Base-by-base conservation (phyloP, 345 rosid genomes). In the Populus pruinosa region DNA sequence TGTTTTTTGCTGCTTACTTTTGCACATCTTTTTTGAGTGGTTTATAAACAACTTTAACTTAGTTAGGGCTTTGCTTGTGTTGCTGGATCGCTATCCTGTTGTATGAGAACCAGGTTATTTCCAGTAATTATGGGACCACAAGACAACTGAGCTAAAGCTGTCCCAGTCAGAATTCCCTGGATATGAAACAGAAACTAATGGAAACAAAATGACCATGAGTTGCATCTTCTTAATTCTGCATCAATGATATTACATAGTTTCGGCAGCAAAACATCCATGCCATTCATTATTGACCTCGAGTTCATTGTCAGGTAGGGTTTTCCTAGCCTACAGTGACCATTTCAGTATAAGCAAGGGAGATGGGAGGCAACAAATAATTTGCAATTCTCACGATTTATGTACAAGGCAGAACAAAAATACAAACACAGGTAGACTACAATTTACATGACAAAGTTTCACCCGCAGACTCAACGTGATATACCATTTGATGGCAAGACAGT, bases 381-480 rank as follows among this genome's bases (percentile, higher is more conserved):
- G 39, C 13, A 67, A 25, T 56, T 6, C 20, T 38, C 27, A 68
- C 38, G 69, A 20, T 16, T 27, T 59, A 65, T 71, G 16, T n/a
- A 55, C 69, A 73, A 27, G 63, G 67, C 71, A 67, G 25, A 21
- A 66, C 9, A n/a, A 23, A 18, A 44, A 25, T n/a, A 35, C 67
- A 17, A 63, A 49, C 10, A 81, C 12, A 68, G 23, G 5, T 53
- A 49, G 33, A 35, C n/a, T 23, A 25, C 55, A 72, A 69, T 82
- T 75, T 79, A 85, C 81, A 83, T 41, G 74, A 21, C 74, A 49
- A 49, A 44, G 76, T 76, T 74, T 14, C 67, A 67, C 35, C 21
- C 31, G 25, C 50, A 63, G 67, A 83, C 72, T 66, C 41, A 31
- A 78, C 78, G 69, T 49, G 10, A 23, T 53, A 69, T 35, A 50